Conservation (phyloP, 2,329 filamentous ascomycete genomes). For the Colletotrichum costaricense region DNA sequence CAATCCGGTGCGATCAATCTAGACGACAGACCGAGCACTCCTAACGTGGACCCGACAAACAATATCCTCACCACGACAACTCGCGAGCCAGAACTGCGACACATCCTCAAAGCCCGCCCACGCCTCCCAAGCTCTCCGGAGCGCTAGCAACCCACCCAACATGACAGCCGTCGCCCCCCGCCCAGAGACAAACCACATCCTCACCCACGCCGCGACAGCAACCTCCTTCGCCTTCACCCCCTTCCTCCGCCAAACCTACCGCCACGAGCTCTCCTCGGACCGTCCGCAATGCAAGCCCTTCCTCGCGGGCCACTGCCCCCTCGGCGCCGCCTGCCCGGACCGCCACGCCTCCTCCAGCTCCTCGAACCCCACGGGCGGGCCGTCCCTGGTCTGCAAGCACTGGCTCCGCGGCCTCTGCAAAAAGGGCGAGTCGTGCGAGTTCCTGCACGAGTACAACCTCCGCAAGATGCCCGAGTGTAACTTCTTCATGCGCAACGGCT, state of each 20-base stretch:
- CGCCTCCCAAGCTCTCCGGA: background rate
- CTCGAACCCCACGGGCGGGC: conserved; percentile 60
- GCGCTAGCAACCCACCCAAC: conserved; percentile 31
- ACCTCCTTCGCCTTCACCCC: conserved; percentile 87
- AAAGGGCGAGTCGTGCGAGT: conserved; percentile 96
- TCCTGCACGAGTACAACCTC: conserved; percentile 98
- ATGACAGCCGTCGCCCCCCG: conserved; percentile 43
- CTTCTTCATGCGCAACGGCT: conserved; percentile 92
- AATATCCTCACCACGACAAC: too few species aligned
- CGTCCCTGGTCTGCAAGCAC: conserved; percentile 96
- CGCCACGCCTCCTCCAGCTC: conserved; percentile 71
- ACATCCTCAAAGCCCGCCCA: too few species aligned
- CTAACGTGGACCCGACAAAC: too few species aligned
- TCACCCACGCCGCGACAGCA: conserved; percentile 64
- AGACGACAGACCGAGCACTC: too few species aligned
- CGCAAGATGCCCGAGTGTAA: conserved; percentile 99
- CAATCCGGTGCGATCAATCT: too few species aligned
- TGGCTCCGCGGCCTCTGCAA: conserved; percentile 98
- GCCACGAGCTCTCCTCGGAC: conserved; percentile 83
- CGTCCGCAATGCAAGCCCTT: conserved; percentile 89
- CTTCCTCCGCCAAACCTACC: conserved; percentile 85
- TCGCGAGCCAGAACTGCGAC: too few species aligned
- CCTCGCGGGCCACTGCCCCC: conserved; percentile 85
- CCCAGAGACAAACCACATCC: conserved; percentile 56
- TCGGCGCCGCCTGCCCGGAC: conserved; percentile 86